Conservation (phyloP, 129 eudicot genomes). For the Silybum marianum region DNA sequence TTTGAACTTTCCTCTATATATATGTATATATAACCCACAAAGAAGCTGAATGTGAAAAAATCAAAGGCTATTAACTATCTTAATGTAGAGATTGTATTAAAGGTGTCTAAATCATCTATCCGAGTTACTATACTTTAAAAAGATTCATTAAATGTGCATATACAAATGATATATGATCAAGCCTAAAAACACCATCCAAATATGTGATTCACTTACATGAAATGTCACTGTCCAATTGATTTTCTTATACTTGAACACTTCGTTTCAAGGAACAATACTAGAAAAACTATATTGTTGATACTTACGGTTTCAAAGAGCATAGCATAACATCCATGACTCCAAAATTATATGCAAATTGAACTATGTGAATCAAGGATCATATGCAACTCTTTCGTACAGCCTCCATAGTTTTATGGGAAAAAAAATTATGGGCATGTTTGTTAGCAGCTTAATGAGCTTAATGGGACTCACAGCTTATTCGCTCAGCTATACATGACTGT, state of each 20-base stretch:
- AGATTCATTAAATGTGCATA: conserved; percentile 1
- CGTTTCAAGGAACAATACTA: background rate
- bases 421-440: background rate
- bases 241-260: background rate
- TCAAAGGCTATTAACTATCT: background rate
- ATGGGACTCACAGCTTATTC: too few species aligned
- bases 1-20: too few species aligned
- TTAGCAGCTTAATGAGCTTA: too few species aligned
- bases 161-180: background rate
- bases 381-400: background rate
- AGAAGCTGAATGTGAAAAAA: conserved; percentile 9
- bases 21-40: background rate
- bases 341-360: background rate
- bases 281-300: background rate
- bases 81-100: background rate
- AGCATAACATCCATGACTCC: background rate
- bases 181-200: background rate
- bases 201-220: background rate
- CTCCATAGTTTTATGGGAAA: background rate
- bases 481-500: too few species aligned
- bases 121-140: background rate
- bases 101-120: background rate
- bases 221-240: background rate
- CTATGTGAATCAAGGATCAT: background rate
- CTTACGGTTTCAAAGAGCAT: background rate